Evolutionary conservation across 768 basidiomycete species (phyloP), one percentile per base, ranked within the genome.

Genomic region (Suillus subalutaceus): DNA sequence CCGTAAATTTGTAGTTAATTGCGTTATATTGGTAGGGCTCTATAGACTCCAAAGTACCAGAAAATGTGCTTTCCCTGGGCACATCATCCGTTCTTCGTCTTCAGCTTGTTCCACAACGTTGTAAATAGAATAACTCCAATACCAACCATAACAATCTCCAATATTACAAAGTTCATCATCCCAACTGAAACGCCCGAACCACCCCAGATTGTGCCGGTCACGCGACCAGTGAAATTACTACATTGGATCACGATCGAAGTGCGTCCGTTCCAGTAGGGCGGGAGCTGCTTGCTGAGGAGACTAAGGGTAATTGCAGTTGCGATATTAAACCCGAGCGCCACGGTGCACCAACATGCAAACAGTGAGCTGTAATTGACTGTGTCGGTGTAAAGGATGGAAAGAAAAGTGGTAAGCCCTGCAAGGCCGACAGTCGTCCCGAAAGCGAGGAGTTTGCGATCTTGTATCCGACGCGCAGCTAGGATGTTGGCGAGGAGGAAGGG

Each of bases 301-400:
- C 87, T 88, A 67, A 90, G 78, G 40, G 90, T 90, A 64, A 87
- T 85, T 2, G 88, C 90, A 68, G 84, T 88, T n/a, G 88, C 84
- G 13, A 91, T 78, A 74, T 91, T 91, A 80, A 91, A 91, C 1
- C 90, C 90, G 6, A 90, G 80, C 32, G 90, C 89, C 30, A 90
- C 79, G 48, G 85, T 79, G 73, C 72, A 78, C 78, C 79, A 84
- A 65, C 76, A 78, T 7, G 73, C 72, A 66, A 82, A 83, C 6
- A 89, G 69, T 18, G 81, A 81, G 7, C 79, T 83, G 66, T 86
- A 88, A 32, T 75, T 79, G 23, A 87, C 74, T 30, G 71, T 79
- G 30, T 74, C 70, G 30, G 81, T 72, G 32, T 70, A 66, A 10
- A 89, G 76, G 40, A 89, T 77, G 15, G 74, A 77, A 30, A 88